Conservation (phyloP, 2,329 filamentous ascomycete genomes). For the Ceratocystis cacaofunesta region DNA sequence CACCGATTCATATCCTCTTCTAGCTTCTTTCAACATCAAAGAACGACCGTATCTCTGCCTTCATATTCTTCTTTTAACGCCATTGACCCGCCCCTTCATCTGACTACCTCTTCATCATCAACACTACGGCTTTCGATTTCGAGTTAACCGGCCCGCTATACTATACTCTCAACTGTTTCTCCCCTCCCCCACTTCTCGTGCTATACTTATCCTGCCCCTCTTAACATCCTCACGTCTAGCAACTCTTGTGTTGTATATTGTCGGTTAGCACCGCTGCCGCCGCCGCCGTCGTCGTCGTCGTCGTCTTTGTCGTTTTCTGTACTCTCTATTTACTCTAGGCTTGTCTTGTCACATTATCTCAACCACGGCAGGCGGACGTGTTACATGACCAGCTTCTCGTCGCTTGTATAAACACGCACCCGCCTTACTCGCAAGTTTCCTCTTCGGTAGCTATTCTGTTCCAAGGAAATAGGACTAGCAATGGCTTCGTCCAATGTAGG, state of each 20-base stretch:
- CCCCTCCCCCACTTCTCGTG: constrained; percentile 7
- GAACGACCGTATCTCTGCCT: not conserved
- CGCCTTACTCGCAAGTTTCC: constrained; percentile 14
- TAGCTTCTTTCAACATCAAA: not conserved
- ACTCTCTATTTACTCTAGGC: not conserved
- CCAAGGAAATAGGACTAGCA: constrained; percentile 18
- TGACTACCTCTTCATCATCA: not conserved
- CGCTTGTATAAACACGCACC: constrained; percentile 9
- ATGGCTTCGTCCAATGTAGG: constrained; percentile 18
- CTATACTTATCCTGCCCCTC: not conserved
- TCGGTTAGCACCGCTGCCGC: not conserved
- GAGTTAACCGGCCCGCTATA: not conserved
- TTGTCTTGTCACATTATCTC: not conserved
- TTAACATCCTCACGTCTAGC: constrained; percentile 1
- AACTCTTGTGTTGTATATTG: not conserved
- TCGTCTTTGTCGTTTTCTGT: not conserved
- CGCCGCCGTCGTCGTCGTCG: not conserved
- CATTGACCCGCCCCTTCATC: not conserved
- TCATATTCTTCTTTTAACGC: not conserved
- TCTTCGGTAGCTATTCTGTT: constrained; percentile 16
- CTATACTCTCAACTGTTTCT: constrained; percentile 7
- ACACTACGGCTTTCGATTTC: not conserved
- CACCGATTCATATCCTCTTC: not conserved
- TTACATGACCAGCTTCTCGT: constrained; percentile 1
- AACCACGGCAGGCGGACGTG: constrained; percentile 5